A percentile compares a stretch with the other conserved stretches of the same genome.
These are phyloP conservation scores for Lichtheimia hyalospora DNA, from an alignment of 371 early-diverging fungal genomes.

Conservation along the genomic window DNA sequence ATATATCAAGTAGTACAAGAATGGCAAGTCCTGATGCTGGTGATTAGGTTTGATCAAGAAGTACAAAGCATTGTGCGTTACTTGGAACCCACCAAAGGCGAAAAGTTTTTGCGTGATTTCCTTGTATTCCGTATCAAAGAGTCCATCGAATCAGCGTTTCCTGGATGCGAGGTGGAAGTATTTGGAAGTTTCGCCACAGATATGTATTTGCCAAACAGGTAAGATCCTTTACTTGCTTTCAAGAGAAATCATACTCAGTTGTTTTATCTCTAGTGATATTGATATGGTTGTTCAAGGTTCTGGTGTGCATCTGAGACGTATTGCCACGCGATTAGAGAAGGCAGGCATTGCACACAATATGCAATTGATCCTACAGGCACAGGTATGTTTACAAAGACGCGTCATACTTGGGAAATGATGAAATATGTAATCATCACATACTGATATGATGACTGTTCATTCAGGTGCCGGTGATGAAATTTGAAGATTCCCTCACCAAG, in stretches of 20 bases:
- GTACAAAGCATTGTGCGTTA: constrained; percentile 44
- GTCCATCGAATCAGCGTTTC: constrained; percentile 42
- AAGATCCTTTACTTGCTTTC: constrained; percentile 10
- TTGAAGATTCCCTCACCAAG: constrained; percentile 66
- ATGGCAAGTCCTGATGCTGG: background rate
- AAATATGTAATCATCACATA: background rate
- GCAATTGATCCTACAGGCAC: constrained; percentile 53
- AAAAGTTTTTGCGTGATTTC: constrained; percentile 71
- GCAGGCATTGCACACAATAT: constrained; percentile 24
- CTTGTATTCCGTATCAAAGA: constrained; percentile 63
- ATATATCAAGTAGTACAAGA: background rate
- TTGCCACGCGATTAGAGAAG: constrained; percentile 19
- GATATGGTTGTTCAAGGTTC: constrained; percentile 67
- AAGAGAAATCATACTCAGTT: too few species aligned
- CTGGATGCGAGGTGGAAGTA: constrained; percentile 50
- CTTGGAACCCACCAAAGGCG: constrained; percentile 77
- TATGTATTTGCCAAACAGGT: constrained; percentile 82
- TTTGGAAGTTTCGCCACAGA: constrained; percentile 89
- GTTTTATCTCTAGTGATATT: constrained; percentile 67
- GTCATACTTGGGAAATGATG: too few species aligned
- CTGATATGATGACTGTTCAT: background rate
- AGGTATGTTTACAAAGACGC: constrained; percentile 22
- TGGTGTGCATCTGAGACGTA: background rate
- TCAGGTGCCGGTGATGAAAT: constrained; percentile 94
- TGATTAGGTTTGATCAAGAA: constrained; percentile 26